These are phyloP conservation scores for Daucus carota DNA, from an alignment of 129 eudicot genomes.

Conservation along the genomic window DNA sequence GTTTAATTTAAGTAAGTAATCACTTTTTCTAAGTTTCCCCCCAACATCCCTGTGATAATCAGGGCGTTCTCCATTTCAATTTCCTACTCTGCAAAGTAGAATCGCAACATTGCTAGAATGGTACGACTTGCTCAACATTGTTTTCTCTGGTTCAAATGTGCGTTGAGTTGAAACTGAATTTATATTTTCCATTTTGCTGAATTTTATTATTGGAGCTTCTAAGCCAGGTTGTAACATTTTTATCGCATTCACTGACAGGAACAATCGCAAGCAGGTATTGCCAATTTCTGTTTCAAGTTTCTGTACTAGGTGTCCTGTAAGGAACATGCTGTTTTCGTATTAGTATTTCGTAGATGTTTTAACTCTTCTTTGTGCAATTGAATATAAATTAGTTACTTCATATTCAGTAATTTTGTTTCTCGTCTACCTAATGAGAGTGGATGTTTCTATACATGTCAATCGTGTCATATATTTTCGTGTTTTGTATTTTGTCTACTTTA, in stretches of 20 bases:
- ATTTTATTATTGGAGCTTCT: constrained; percentile 81
- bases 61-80: background rate
- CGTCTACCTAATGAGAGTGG: background rate
- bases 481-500: too few species aligned
- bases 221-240: constrained; percentile 78
- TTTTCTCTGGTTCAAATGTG: background rate
- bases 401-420: background rate
- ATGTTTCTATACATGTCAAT: too few species aligned
- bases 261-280: constrained; percentile 76
- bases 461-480: too few species aligned
- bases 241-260: constrained; percentile 61
- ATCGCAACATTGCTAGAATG: background rate
- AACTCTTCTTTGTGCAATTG: background rate
- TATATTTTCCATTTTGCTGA: constrained; percentile 29
- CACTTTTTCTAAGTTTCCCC: too few species aligned
- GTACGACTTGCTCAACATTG: too few species aligned
- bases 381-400: background rate
- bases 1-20: too few species aligned
- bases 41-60: background rate
- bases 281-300: background rate
- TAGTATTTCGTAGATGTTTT: background rate
- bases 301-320: background rate
- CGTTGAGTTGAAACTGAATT: background rate
- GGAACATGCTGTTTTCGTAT: background rate
- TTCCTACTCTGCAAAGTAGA: too few species aligned